Evolutionary conservation across 305 asterid species (phyloP), one percentile per base, ranked within the genome.

Genomic region (Striga hermonthica): DNA sequence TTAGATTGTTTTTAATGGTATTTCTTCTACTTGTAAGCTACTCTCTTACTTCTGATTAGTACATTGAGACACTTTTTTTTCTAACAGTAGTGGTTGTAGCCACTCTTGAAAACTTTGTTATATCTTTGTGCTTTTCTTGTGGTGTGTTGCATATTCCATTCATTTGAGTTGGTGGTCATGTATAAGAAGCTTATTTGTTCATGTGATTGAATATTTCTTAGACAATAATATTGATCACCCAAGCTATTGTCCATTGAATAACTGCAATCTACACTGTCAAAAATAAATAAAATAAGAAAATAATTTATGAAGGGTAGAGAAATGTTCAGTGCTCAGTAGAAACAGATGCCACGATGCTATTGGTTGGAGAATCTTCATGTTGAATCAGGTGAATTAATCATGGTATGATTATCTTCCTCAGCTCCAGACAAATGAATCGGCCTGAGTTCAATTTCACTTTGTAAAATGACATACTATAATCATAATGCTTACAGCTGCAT

Each of bases 151-250:
- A 22, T 22, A 2, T 22, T 22, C 31, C 31, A 22, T 22, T 22
- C 31, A 1, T 22, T 22, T 22, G 31, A 22, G 70, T 44, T 48
- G 54, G 10, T 75, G 52, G 43, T 50, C 10, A 45, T 34, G 34
- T 41, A 45, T 40, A 14, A 22, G 59, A 65, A 48, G 31, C 70
- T 68, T 28, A 61, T n/a, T 38, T 64, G 4, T 41, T 62, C 35
- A 39, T 68, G 22, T 54, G 62, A 45, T 38, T 58, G 61, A 57
- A 49, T 22, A 22, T 66, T 62, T 66, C 45, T 34, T 79, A 93
- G 99, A 90, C 90, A 97, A 35, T 97, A 93, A 75, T 92, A 90
- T 44, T 97, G 99, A 74, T 74, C n/a, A n/a, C n/a, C n/a, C n/a
- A n/a, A n/a, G n/a, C n/a, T n/a, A n/a, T n/a, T n/a, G n/a, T n/a